phyloP scores from a whole-genome alignment of 345 rosid species.

The Linum tenue region DNA sequence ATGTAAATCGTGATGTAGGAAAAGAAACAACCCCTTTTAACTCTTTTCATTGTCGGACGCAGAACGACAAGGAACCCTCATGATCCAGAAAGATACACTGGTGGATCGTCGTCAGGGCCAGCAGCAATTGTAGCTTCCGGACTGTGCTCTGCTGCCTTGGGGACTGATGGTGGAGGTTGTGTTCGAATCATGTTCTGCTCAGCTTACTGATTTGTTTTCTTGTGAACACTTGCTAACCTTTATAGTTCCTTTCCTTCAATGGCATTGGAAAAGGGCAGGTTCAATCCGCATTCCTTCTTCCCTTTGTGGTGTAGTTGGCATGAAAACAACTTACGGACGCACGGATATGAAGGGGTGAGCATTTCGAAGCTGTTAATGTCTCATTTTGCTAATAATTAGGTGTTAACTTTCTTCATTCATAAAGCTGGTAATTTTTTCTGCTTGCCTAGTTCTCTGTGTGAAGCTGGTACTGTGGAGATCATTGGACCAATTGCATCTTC shows the following conservation, averaged over 20 bases:
- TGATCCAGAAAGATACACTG: slow-evolving; percentile 73
- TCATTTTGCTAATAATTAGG: background rate
- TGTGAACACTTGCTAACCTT: slow-evolving; percentile 7
- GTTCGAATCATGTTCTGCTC: slow-evolving; percentile 11
- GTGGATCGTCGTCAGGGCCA: slow-evolving; percentile 93
- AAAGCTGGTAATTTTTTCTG: slow-evolving; percentile 8
- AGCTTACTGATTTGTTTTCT: slow-evolving; percentile 5
- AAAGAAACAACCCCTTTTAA: too few relatives aligned
- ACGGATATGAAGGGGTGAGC: slow-evolving; percentile 69
- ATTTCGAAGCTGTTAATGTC: background rate
- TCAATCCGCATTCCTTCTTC: slow-evolving; percentile 73
- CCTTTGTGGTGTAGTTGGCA: slow-evolving; percentile 79
- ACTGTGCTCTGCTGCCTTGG: slow-evolving; percentile 83
- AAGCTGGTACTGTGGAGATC: slow-evolving; percentile 67
- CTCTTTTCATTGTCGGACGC: background rate
- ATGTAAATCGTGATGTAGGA: background rate
- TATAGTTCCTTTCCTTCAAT: slow-evolving; percentile 6
- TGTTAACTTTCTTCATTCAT: background rate
- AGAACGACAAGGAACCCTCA: slow-evolving; percentile 92
- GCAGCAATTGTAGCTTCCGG: slow-evolving; percentile 91
- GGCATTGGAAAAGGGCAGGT: slow-evolving; percentile 39
- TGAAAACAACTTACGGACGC: slow-evolving; percentile 79
- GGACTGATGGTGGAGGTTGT: slow-evolving; percentile 96
- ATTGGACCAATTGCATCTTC: slow-evolving; percentile 83
- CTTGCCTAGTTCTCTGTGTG: slow-evolving; percentile 50